A percentile compares a stretch with the other conserved stretches of the same genome.
Conservation (phyloP, 768 basidiomycete species). For the Boletus pseudo-olivaceus region DNA sequence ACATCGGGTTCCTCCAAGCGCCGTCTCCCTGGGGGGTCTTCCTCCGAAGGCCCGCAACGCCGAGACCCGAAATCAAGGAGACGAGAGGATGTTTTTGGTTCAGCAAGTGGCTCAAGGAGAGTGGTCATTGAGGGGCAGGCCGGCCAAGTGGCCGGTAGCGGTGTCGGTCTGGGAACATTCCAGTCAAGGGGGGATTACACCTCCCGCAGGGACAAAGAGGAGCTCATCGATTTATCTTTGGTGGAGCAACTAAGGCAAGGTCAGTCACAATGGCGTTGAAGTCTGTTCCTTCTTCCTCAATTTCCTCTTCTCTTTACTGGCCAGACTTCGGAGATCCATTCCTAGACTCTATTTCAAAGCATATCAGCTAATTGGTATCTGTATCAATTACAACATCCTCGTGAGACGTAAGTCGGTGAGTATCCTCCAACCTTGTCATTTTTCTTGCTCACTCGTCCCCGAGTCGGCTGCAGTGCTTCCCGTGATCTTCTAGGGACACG, state of each 20-base stretch:
- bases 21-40: conserved; percentile 47
- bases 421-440: neutral
- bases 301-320: neutral
- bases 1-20: conserved; percentile 43
- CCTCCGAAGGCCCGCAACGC: conserved; percentile 40
- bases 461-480: neutral
- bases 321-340: conserved; percentile 58
- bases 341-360: conserved; percentile 35
- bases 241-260: conserved; percentile 58
- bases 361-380: conserved; percentile 17
- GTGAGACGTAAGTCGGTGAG: conserved; percentile 9
- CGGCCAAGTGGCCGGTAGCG: conserved; percentile 6
- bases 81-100: conserved; percentile 39
- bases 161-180: conserved; percentile 14
- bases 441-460: conserved; percentile 3
- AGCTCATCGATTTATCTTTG: conserved; percentile 46
- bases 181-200: conserved; percentile 35
- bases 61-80: conserved; percentile 52
- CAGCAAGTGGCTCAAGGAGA: conserved; percentile 22
- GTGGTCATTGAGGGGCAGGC: conserved; percentile 21
- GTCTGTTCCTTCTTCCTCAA: conserved; percentile 3
- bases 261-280: conserved; percentile 16
- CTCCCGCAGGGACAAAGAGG: conserved; percentile 53
- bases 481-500: neutral
- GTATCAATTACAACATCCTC: neutral